phyloP scores from a whole-genome alignment of 2,329 filamentous ascomycete genomes.

The Rhytidhysteron rufulum region DNA sequence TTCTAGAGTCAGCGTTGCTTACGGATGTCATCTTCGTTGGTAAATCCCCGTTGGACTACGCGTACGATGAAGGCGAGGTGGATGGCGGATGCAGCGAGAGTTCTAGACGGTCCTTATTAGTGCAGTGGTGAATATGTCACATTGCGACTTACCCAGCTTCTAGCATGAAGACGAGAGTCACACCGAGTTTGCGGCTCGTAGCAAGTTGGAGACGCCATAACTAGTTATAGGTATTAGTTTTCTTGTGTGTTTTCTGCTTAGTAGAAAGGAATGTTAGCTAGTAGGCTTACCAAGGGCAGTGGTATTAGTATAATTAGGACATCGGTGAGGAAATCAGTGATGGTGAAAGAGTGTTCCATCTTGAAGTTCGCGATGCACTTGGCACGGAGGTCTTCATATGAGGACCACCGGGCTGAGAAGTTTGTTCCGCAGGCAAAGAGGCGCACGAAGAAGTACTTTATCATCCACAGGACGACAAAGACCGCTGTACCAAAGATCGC shows the following conservation, averaged over 20 bases:
- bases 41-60: too few relatives aligned
- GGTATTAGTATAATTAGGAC: background rate
- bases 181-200: background rate
- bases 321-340: background rate
- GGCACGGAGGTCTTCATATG: background rate
- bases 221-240: too few relatives aligned
- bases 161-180: background rate
- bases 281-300: constrained; percentile 1
- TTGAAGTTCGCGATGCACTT: background rate
- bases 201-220: constrained; percentile 1
- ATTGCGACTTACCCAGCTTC: background rate
- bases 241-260: too few relatives aligned
- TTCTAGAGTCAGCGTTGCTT: too few relatives aligned
- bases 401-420: background rate
- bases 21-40: too few relatives aligned
- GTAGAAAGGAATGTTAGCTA: too few relatives aligned
- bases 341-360: background rate
- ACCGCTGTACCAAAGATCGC: background rate
- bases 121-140: background rate
- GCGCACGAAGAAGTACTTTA: background rate
- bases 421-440: constrained; percentile 1
- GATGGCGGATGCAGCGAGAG: background rate
- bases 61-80: background rate
- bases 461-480: background rate
- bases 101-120: background rate